These are phyloP conservation scores for Citrus sp. DNA, from an alignment of 345 rosid genomes.

Conservation along the genomic window DNA sequence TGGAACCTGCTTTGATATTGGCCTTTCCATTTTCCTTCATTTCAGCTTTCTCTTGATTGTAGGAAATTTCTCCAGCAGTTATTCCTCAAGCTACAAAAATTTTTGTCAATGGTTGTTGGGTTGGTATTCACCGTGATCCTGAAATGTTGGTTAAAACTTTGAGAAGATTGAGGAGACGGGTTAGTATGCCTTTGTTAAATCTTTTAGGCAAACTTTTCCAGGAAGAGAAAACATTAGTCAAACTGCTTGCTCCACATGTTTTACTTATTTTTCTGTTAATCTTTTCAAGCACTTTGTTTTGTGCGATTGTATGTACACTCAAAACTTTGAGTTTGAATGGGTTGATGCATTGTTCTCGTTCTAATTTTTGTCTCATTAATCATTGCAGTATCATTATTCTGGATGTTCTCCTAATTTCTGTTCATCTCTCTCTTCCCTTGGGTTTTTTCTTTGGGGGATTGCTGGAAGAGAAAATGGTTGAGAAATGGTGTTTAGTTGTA, in stretches of 20 bases:
- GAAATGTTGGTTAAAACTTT: constrained; percentile 98
- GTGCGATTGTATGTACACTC: background rate
- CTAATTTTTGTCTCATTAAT: background rate
- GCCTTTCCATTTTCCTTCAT: background rate
- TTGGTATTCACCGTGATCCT: constrained; percentile 96
- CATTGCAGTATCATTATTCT: background rate
- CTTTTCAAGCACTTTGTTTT: background rate
- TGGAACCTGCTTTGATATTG: background rate
- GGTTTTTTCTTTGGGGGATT: background rate
- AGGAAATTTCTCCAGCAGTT: constrained; percentile 98
- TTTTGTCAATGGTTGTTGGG: constrained; percentile 98
- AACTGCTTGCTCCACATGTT: background rate
- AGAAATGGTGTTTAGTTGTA: background rate
- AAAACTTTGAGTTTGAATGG: background rate
- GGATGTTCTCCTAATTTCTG: background rate
- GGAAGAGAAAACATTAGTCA: background rate
- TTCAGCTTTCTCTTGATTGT: constrained; percentile 13
- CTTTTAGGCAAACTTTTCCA: background rate
- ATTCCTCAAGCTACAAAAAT: constrained; percentile 95
- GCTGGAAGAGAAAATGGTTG: background rate
- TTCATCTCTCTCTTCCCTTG: background rate
- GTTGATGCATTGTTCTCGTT: background rate
- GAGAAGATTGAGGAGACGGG: constrained; percentile 88
- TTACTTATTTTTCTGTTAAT: background rate
- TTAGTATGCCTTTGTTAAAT: constrained; percentile 25